A percentile compares a stretch with the other conserved stretches of the same genome.
Conservation (phyloP, 2,329 filamentous ascomycete genomes). For the Mycosphaerella sp. region DNA sequence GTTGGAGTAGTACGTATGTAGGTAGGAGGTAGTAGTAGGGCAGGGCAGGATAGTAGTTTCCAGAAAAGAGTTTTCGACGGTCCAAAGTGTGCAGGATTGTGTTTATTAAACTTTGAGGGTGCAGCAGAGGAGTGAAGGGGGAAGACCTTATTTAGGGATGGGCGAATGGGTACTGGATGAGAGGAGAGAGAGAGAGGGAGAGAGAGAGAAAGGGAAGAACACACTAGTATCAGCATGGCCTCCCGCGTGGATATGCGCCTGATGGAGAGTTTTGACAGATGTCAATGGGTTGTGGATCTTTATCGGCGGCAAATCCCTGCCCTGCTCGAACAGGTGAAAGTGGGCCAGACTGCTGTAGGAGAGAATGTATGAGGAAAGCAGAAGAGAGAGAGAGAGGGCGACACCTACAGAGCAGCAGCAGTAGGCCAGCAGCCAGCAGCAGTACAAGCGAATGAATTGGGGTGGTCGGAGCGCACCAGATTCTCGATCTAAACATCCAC, state of each 20-base stretch:
- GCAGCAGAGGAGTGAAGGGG: slow-evolving; percentile 9
- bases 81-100: background rate
- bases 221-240: background rate
- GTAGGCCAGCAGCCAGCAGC: no score
- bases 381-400: no score
- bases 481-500: background rate
- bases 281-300: slow-evolving; percentile 11
- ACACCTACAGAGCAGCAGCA: no score
- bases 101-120: background rate
- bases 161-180: no score
- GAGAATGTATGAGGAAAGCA: slow-evolving; percentile 5
- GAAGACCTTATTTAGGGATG: background rate
- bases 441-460: no score
- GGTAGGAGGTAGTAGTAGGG: background rate
- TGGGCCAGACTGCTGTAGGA: slow-evolving; percentile 7
- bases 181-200: no score
- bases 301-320: slow-evolving; percentile 6
- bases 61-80: background rate
- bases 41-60: slow-evolving; percentile 4
- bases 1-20: no score
- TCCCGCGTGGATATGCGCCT: slow-evolving; percentile 11
- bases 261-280: slow-evolving; percentile 8
- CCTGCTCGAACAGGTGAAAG: background rate
- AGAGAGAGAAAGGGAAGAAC: no score
- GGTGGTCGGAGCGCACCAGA: background rate